Percentiles rank a stretch among this genome's conserved stretches.
Evolutionary conservation across 163 green algal species (phyloP).

Genomic region (Scenedesmus sp.): DNA sequence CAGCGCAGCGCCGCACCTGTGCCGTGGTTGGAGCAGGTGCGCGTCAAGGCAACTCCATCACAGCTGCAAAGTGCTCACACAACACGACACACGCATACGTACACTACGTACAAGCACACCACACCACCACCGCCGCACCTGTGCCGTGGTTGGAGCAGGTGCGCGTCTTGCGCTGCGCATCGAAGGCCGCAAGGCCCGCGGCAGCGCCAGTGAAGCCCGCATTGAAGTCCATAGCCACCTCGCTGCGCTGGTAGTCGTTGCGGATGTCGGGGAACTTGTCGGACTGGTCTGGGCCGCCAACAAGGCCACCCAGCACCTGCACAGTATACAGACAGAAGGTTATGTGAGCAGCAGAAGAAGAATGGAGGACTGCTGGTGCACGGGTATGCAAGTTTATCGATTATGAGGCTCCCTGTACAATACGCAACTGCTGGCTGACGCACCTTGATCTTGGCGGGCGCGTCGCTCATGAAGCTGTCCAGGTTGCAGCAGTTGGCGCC

Average conservation of each 20-base stretch:
- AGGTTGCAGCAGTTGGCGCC: slow-evolving; percentile 33
- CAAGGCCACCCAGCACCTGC: slow-evolving; percentile 46
- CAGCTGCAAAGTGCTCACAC: too few species aligned
- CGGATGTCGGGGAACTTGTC: slow-evolving; percentile 56
- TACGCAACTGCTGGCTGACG: background rate
- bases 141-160: background rate
- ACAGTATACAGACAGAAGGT: background rate
- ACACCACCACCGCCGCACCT: background rate
- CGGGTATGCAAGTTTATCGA: too few species aligned
- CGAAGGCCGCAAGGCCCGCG: slow-evolving; percentile 38
- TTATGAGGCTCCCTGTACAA: background rate
- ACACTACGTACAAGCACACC: background rate
- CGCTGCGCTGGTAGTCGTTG: slow-evolving; percentile 55
- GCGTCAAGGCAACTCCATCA: background rate
- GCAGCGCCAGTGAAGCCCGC: slow-evolving; percentile 53
- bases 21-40: background rate
- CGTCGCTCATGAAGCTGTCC: slow-evolving; percentile 20
- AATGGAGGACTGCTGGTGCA: background rate
- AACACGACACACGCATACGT: too few species aligned
- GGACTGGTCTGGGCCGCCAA: slow-evolving; percentile 53
- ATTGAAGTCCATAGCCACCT: slow-evolving; percentile 65
- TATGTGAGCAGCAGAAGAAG: background rate
- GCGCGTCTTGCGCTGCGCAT: background rate
- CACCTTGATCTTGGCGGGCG: background rate
- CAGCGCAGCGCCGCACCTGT: background rate